Base-by-base conservation (phyloP, 768 basidiomycete species). In the Auricularia cornea region DNA sequence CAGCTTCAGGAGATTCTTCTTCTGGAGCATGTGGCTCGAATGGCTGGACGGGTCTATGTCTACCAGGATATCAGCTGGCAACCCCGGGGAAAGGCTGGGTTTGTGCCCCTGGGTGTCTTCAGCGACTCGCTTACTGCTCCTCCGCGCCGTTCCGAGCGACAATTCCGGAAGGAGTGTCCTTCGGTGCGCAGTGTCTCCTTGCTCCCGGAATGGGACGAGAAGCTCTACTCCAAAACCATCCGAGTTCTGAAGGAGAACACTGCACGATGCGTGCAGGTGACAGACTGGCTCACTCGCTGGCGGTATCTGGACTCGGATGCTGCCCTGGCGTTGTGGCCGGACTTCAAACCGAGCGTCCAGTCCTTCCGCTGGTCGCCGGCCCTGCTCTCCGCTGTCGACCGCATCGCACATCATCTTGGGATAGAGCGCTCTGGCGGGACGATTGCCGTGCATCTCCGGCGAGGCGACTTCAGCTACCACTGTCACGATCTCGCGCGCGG, bases 11-110 rank as follows among this genome's bases (percentile, higher is more conserved):
- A 62, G 26, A 30, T 31, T 8, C 41, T 62, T 10, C 61, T 62
- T 44, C 61, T 62, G 29, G 26, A 44, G 16, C 33, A 32, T 32
- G 10, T 62, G 44, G 61, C 61, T 31, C 31, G 28, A 20, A 16
- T 20, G 8, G 41, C 61, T 11, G 61, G 61, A 8, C 23, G 61
- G 8, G 44, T 52, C 44, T 62, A 62, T n/a, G 61, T 62, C 18
- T 62, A 62, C 48, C 26, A 40, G 48, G 61, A 62, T 41, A 14
- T 62, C 44, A 52, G 48, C 26, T 62, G 61, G 61, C 61, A 52
- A 6, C 61, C 61, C 30, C 23, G 61, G 18, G 61, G 51, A 32
- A 51, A 62, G 16, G 33, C 41, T 18, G 31, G 28, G 5, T 44
- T 62, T 23, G 44, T 44, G 29, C 35, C 33, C 2, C 44, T 51